Evolutionary conservation across 1,284 basidiomycete genomes (phyloP), one percentile per base, ranked within the genome.

Genomic region (Meira nashicola): DNA sequence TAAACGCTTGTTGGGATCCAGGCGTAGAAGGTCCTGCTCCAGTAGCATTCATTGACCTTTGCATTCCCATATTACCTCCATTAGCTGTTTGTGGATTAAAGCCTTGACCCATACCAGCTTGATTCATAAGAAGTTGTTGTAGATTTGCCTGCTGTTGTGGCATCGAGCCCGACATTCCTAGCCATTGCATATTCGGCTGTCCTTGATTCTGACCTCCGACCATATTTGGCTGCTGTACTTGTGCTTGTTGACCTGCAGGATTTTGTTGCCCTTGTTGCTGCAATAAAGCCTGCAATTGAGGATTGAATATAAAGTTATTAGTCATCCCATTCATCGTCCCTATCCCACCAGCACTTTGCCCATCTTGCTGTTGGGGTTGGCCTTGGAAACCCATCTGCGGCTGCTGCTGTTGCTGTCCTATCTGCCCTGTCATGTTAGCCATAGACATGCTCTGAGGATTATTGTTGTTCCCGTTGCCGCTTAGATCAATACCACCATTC

Each of bases 261-360:
- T n/a, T 14, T 39, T 53, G 50, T 25, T 53, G 50, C 28, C 11
- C 28, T 23, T 53, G 50, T 23, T 53, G 50, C 28, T 53, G 50
- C n/a, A 53, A 25, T 5, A 53, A 33, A 21, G 50, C 50, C 28
- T 53, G 50, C 28, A 53, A 21, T 25, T 53, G 50, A 39, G 50
- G 50, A 53, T 53, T 53, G 50, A 53, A 41, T 25, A 41, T 39
- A n/a, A 48, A 21, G 14, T n/a, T 14, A 7, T n/a, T n/a, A 48
- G 6, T 48, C 17, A 48, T 48, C 19, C 40, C 40, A 43, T 43
- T 43, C 40, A 19, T 33, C 4, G 3, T 33, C 28, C 28, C 28
- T 33, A 33, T 33, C 28, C 28, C 28, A 33, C 28, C 40, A 15
- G 40, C 40, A 25, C 17, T 23, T 25, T n/a, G 17, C 21, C 14